These are phyloP conservation scores for Hymenoscyphus scutula DNA, from an alignment of 2,329 filamentous ascomycete genomes.

Conservation along the genomic window DNA sequence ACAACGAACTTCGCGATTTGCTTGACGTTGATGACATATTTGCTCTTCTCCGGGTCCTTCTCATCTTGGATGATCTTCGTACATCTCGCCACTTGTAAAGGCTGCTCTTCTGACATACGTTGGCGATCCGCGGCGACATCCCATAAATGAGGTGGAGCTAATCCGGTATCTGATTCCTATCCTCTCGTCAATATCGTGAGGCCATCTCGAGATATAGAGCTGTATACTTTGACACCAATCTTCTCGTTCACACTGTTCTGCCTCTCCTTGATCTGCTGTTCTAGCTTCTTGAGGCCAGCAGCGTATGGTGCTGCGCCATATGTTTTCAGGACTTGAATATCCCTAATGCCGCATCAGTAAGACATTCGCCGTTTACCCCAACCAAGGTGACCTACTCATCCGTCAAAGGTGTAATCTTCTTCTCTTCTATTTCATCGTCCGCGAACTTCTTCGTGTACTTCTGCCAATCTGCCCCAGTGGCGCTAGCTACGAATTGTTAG, in stretches of 20 bases:
- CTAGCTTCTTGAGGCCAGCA: conserved; percentile 89
- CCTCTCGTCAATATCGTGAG: conserved; percentile 16
- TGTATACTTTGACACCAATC: conserved; percentile 75
- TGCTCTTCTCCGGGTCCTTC: conserved; percentile 95
- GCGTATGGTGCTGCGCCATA: conserved; percentile 97
- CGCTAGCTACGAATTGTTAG: conserved; percentile 52
- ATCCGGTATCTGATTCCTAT: conserved; percentile 95
- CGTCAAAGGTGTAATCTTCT: conserved; percentile 96
- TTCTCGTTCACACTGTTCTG: conserved; percentile 98
- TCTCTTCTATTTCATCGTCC: conserved; percentile 96
- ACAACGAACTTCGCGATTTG: conserved; percentile 99
- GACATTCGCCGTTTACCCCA: conserved; percentile 3
- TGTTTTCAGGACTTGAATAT: conserved; percentile 98
- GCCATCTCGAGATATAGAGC: neutral
- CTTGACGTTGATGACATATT: conserved; percentile 99
- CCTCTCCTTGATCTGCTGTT: conserved; percentile 99
- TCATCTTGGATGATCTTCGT: conserved; percentile 99
- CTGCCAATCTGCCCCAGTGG: conserved; percentile 93
- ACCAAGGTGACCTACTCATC: conserved; percentile 71
- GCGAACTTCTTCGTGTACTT: conserved; percentile 97
- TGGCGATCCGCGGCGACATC: conserved; percentile 96
- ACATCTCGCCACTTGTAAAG: conserved; percentile 93
- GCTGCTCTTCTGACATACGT: conserved; percentile 98
- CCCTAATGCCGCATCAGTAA: conserved; percentile 56
- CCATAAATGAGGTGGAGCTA: conserved; percentile 98